phyloP scores from a whole-genome alignment of 805 yeast species.

The Metschnikowia colocasiae region DNA sequence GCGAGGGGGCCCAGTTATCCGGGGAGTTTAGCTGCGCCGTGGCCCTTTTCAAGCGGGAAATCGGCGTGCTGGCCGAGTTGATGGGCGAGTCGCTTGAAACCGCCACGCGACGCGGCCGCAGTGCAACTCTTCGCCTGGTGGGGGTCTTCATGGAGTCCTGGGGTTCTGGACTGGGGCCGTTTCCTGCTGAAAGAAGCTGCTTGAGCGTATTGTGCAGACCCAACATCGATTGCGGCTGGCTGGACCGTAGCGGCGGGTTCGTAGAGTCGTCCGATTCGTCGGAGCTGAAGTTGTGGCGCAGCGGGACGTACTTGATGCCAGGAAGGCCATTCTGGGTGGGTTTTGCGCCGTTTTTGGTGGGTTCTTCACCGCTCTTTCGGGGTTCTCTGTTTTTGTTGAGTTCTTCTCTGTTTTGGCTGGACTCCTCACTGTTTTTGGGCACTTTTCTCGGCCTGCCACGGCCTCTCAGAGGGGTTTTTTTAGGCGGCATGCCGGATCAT shows the following conservation, averaged over 20 bases:
- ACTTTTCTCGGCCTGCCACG: constrained; percentile 3
- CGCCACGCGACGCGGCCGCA: neutral
- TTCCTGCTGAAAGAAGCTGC: constrained; percentile 14
- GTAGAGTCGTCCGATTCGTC: constrained; percentile 9
- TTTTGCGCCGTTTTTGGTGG: neutral
- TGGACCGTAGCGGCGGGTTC: constrained; percentile 5
- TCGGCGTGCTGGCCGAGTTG: constrained; percentile 15
- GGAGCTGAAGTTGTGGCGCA: constrained; percentile 10
- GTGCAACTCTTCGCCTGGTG: neutral
- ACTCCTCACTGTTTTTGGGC: neutral
- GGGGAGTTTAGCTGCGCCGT: constrained; percentile 12
- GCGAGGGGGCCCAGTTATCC: constrained; percentile 2
- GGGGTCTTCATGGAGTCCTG: neutral
- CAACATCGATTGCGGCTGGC: constrained; percentile 12
- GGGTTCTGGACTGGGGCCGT: neutral
- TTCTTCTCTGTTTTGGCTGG: neutral
- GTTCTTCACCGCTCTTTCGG: neutral
- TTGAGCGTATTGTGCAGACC: constrained; percentile 18
- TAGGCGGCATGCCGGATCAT: constrained; percentile 12
- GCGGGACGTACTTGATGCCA: constrained; percentile 2
- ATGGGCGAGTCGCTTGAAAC: constrained; percentile 10
- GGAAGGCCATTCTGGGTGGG: neutral
- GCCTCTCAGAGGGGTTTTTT: constrained; percentile 3
- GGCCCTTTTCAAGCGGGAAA: constrained; percentile 15
- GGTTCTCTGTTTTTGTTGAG: neutral